These are phyloP conservation scores for Penicillium cosmopolitanum DNA, from an alignment of 495 filamentous ascomycete genomes.

Conservation along the genomic window DNA sequence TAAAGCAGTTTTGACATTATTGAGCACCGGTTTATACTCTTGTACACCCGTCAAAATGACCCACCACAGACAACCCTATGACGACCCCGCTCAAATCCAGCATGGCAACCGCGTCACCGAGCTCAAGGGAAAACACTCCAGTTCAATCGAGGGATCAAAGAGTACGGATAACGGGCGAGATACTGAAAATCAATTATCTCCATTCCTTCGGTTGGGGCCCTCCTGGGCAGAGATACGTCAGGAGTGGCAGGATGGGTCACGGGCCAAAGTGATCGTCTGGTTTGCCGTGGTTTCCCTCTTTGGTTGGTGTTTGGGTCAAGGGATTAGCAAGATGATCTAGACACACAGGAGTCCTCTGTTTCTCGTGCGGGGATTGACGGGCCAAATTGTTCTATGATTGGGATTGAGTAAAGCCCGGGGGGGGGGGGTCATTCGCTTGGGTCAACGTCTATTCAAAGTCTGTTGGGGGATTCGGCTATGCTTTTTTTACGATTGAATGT, in stretches of 20 bases:
- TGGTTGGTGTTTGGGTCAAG: not conserved
- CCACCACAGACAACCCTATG: not conserved
- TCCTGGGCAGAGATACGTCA: not conserved
- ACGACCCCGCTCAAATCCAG: not conserved
- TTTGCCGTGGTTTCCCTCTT: not conserved
- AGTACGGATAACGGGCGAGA: not conserved
- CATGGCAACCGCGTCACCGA: no score
- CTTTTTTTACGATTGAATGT: no score
- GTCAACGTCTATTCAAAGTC: no score
- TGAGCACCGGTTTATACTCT: no score
- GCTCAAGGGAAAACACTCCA: no score
- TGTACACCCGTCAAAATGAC: not conserved
- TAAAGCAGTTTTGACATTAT: no score
- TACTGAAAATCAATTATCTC: not conserved
- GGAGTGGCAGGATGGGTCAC: not conserved
- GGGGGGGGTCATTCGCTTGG: no score
- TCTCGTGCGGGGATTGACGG: not conserved
- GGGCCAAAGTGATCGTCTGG: not conserved
- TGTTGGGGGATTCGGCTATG: no score
- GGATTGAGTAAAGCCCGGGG: not conserved
- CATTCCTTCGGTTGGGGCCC: not conserved
- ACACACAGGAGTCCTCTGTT: not conserved
- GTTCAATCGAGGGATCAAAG: not conserved
- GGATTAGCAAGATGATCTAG: not conserved
- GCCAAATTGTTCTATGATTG: not conserved